phyloP scores from a whole-genome alignment of 768 basidiomycete genomes.

The Lactifluus rugatus region DNA sequence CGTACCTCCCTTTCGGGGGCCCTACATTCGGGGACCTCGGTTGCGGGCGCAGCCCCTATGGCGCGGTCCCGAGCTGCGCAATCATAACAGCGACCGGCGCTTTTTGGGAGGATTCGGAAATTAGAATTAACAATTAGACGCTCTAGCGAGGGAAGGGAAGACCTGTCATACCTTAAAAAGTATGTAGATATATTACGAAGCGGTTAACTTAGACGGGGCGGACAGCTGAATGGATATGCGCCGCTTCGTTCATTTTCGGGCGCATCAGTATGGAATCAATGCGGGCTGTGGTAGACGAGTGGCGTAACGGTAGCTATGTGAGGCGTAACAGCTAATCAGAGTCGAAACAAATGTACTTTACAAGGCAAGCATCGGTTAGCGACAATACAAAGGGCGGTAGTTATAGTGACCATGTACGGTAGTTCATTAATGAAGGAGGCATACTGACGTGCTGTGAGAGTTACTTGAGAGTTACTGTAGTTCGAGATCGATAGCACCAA shows the following conservation, averaged over 20 bases:
- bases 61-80: neutral
- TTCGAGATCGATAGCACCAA: neutral
- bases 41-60: neutral
- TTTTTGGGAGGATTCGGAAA: neutral
- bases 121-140: slow-evolving; percentile 2
- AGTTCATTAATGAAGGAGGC: slow-evolving; percentile 1
- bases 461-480: neutral
- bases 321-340: neutral
- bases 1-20: neutral
- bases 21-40: neutral
- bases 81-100: neutral
- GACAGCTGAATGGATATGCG: neutral
- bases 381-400: slow-evolving; percentile 17
- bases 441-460: neutral
- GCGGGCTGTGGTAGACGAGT: neutral
- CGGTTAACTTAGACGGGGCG: neutral
- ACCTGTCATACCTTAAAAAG: neutral
- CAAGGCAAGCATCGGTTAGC: neutral
- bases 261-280: neutral
- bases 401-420: slow-evolving; percentile 10
- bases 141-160: neutral
- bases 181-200: neutral
- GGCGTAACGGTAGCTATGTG: slow-evolving; percentile 2
- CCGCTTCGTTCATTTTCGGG: neutral
- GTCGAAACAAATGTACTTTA: neutral